A percentile compares a stretch with the other conserved stretches of the same genome.
These are phyloP conservation scores for Blastobotrys serpentis DNA, from an alignment of 1,139 yeast species.

Conservation along the genomic window DNA sequence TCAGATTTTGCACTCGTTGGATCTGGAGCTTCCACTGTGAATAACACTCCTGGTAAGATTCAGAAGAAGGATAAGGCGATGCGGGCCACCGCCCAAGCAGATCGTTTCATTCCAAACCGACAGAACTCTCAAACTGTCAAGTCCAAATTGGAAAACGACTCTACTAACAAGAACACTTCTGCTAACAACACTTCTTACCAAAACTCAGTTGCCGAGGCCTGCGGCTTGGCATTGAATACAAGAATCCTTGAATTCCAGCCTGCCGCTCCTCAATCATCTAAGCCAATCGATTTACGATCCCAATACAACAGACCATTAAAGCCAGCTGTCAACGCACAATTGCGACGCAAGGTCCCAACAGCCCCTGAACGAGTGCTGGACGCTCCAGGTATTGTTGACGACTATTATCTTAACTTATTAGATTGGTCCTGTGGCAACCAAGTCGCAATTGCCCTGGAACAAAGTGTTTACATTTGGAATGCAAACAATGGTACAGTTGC, in stretches of 20 bases:
- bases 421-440: conserved; percentile 86
- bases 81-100: conserved; percentile 37
- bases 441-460: conserved; percentile 86
- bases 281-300: conserved; percentile 52
- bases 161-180: conserved; percentile 5
- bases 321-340: conserved; percentile 56
- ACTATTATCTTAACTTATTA: conserved; percentile 81
- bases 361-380: conserved; percentile 93
- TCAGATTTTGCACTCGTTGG: conserved; percentile 35
- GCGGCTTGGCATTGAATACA: conserved; percentile 83
- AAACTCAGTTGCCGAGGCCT: conserved; percentile 83
- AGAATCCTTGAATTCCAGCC: conserved; percentile 87
- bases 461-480: conserved; percentile 87
- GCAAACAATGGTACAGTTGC: conserved; percentile 82
- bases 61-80: conserved; percentile 31
- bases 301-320: conserved; percentile 44
- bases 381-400: conserved; percentile 94
- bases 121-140: conserved; percentile 44
- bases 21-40: conserved; percentile 15
- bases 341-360: conserved; percentile 69
- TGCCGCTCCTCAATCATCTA: conserved; percentile 71
- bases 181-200: conserved; percentile 4
- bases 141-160: conserved; percentile 39
- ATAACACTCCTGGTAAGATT: conserved; percentile 26
- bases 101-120: conserved; percentile 52